Base-by-base conservation (phyloP, 371 early-diverging fungal genomes). In the Lichtheimia hyalospora region DNA sequence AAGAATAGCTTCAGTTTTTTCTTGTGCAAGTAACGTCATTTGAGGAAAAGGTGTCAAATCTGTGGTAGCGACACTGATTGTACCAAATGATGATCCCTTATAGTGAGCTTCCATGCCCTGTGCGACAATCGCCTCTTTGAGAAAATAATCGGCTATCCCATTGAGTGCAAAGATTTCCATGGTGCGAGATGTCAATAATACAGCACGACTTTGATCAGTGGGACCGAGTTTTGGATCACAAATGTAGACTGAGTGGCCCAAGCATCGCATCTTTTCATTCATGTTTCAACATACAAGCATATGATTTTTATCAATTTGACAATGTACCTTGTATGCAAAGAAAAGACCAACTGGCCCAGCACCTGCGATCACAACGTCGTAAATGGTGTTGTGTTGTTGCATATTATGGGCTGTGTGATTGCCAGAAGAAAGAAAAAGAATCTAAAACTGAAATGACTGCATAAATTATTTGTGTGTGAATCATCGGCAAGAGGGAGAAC, bases 271-370 rank as follows among this genome's bases (percentile, higher is more conserved):
- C 51, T 61, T 24, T 54, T 27, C 24, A 15, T 5, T 23, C 25
- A 24, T 18, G 25, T 5, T 20, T 51, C 51, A 51, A 15, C 23
- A 41, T 13, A 8, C 34, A 8, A 16, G 14, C 8, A 50, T 6
- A 58, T 2, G 8, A 8, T 1, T 7, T 5, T 15, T 49, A n/a
- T n/a, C n/a, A n/a, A n/a, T n/a, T n/a, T n/a, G n/a, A n/a, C n/a
- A 3, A 13, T 42, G 34, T 53, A 60, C 61, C 54, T 60, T 54
- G 24, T 75, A 75, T 4, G 74, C 68, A 60, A 75, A 66, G 25
- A 68, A 79, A 0, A 71, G 63, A 24, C 79, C 79, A 16, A 72
- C 73, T 7, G 79, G 79, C 4, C 79, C 79, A 23, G 76, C 76
- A 16, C 79, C 79, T 56, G 65, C 61, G 20, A 79, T 63, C 43